Evolutionary conservation across 2,329 filamentous ascomycete genomes (phyloP).

Genomic region (Cladophialophora chaetospira): DNA sequence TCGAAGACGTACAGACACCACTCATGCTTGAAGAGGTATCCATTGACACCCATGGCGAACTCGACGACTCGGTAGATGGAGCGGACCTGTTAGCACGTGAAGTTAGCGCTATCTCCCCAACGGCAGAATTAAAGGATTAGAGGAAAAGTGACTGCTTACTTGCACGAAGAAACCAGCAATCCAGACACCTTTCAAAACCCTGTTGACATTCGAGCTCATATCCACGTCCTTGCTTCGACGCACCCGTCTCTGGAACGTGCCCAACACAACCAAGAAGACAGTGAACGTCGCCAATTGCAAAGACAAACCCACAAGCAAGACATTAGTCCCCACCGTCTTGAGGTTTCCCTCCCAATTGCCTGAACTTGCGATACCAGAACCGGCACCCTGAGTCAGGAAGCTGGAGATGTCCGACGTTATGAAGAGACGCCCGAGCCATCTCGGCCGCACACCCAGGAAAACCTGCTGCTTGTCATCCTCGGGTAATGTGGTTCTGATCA

Average conservation of each 20-base stretch:
- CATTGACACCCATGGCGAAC: slow-evolving; percentile 47
- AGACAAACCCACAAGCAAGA: slow-evolving; percentile 34
- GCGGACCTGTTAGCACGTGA: slow-evolving; percentile 38
- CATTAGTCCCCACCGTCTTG: slow-evolving; percentile 24
- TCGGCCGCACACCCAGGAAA: slow-evolving; percentile 43
- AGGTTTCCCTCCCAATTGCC: slow-evolving; percentile 47
- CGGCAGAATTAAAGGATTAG: neutral
- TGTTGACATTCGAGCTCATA: slow-evolving; percentile 46
- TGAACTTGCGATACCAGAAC: slow-evolving; percentile 48
- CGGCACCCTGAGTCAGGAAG: slow-evolving; percentile 50
- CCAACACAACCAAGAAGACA: slow-evolving; percentile 34
- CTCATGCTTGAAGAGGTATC: slow-evolving; percentile 47
- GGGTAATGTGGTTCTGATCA: slow-evolving; percentile 46
- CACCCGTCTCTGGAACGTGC: slow-evolving; percentile 33
- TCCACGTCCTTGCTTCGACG: slow-evolving; percentile 39
- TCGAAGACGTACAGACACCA: slow-evolving; percentile 51
- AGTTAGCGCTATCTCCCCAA: neutral
- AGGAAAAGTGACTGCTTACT: slow-evolving; percentile 38
- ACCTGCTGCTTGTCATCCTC: slow-evolving; percentile 33
- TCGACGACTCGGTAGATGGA: slow-evolving; percentile 45
- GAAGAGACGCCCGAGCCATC: slow-evolving; percentile 50
- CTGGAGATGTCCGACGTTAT: slow-evolving; percentile 50
- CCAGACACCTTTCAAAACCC: slow-evolving; percentile 47
- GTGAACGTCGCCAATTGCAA: slow-evolving; percentile 37
- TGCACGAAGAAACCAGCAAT: slow-evolving; percentile 50